phyloP scores from a whole-genome alignment of 495 filamentous ascomycete species.

The Xylaria sp. region DNA sequence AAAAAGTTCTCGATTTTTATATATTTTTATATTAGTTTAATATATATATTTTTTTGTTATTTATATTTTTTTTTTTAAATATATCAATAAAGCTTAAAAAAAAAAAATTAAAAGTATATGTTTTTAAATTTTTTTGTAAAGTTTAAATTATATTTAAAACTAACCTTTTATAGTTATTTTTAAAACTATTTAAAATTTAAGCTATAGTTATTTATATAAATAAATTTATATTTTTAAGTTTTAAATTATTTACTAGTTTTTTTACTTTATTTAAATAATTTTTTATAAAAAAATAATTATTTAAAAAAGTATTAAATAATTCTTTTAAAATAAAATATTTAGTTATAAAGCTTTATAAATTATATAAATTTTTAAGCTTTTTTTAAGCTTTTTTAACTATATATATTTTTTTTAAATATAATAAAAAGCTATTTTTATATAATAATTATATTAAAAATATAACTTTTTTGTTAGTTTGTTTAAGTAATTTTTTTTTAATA shows the following conservation, averaged over 20 bases:
- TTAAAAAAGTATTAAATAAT: slow-evolving; percentile 9
- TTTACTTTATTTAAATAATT: slow-evolving; percentile 15
- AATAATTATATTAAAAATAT: not conserved
- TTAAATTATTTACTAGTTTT: not conserved
- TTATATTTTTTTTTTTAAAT: not conserved
- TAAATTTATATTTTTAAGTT: not conserved
- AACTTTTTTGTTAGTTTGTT: not conserved
- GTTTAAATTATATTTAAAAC: not conserved
- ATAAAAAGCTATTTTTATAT: slow-evolving; percentile 4
- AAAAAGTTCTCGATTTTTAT: not conserved
- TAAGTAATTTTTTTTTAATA: not conserved
- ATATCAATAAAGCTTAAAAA: not conserved
- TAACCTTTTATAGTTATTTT: slow-evolving; percentile 1
- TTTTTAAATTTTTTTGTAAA: not conserved
- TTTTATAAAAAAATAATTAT: not conserved
- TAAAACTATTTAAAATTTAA: not conserved
- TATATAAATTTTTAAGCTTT: not conserved
- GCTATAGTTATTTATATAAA: not conserved
- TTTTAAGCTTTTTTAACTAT: not conserved
- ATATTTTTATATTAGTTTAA: not conserved
- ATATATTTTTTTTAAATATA: not conserved
- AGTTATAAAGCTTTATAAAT: slow-evolving; percentile 1
- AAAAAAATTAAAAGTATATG: not conserved
- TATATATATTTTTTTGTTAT: not conserved
- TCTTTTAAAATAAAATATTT: slow-evolving; percentile 1